Percentiles rank a stretch among this genome's conserved stretches.
These are phyloP conservation scores for Cercospora zeae-maydis DNA, from an alignment of 2,329 filamentous ascomycete species.

Conservation along the genomic window DNA sequence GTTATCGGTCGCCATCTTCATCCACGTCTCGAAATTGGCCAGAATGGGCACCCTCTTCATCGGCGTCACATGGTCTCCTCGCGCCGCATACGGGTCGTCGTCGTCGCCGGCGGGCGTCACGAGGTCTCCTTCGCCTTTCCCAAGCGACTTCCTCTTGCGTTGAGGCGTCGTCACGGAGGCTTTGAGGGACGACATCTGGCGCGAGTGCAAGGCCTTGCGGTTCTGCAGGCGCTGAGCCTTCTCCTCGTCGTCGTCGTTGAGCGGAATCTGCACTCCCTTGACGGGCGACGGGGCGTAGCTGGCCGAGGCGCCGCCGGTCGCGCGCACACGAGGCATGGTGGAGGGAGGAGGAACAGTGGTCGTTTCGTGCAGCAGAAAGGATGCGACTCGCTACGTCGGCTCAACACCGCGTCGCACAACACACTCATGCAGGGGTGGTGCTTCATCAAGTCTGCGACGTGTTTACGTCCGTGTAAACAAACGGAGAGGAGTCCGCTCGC, in stretches of 20 bases:
- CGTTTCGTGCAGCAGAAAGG: conserved; percentile 1
- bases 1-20: conserved; percentile 99
- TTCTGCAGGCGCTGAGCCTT: conserved; percentile 84
- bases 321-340: conserved; percentile 39
- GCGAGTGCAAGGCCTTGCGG: conserved; percentile 81
- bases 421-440: neutral
- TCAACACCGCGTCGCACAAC: conserved; percentile 9
- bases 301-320: conserved; percentile 47
- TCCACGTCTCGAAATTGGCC: conserved; percentile 99
- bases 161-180: conserved; percentile 58
- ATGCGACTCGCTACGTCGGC: conserved; percentile 4
- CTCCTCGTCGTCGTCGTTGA: conserved; percentile 93
- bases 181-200: conserved; percentile 88
- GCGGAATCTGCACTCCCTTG: conserved; percentile 68
- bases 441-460: neutral
- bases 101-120: conserved; percentile 54
- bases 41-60: conserved; percentile 95
- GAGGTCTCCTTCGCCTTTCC: conserved; percentile 43
- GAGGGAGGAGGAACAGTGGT: neutral
- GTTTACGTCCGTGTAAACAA: neutral
- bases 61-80: conserved; percentile 76
- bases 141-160: conserved; percentile 46
- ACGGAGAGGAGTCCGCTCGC: neutral
- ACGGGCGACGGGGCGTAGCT: conserved; percentile 51
- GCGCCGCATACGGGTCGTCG: conserved; percentile 51